A percentile compares a stretch with the other conserved stretches of the same genome.
Evolutionary conservation across 2,329 filamentous ascomycete species (phyloP).

Genomic region (Colletotrichum sansevieriae): DNA sequence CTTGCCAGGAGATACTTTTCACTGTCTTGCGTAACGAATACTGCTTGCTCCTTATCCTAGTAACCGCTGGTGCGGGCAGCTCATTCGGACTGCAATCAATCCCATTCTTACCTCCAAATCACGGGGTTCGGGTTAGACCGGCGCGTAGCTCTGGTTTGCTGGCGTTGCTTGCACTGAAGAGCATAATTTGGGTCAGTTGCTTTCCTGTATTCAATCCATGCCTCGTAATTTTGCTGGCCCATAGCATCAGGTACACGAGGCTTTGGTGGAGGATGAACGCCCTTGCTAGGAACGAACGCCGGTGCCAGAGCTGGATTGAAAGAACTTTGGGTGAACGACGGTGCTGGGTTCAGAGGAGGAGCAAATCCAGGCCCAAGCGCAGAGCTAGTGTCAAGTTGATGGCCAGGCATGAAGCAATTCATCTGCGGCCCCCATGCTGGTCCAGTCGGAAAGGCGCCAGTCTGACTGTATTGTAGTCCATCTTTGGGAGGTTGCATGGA

Average conservation of each 20-base stretch:
- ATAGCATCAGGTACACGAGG: constrained; percentile 56
- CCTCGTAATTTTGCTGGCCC: constrained; percentile 61
- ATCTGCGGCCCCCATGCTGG: not conserved
- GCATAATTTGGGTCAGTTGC: constrained; percentile 63
- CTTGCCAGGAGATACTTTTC: not conserved
- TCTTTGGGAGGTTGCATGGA: not conserved
- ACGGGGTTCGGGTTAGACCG: not conserved
- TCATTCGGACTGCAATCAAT: not conserved
- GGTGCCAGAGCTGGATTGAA: constrained; percentile 11
- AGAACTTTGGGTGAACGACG: not conserved
- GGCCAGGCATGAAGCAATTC: not conserved
- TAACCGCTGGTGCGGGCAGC: too few species aligned
- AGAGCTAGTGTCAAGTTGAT: not conserved
- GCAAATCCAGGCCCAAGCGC: not conserved
- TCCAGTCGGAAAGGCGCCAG: not conserved
- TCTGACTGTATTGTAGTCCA: not conserved
- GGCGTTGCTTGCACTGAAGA: constrained; percentile 57
- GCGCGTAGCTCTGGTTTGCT: constrained; percentile 22
- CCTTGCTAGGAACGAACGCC: constrained; percentile 1
- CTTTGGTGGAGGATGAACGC: constrained; percentile 51
- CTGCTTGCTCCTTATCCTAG: too few species aligned
- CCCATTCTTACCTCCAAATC: not conserved
- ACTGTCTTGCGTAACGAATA: not conserved
- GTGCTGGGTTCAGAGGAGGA: not conserved
- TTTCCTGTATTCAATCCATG: constrained; percentile 63